Percentiles rank a stretch among this genome's conserved stretches.
phyloP scores from a whole-genome alignment of 768 basidiomycete genomes.

The Tricholoma bakamatsutake region DNA sequence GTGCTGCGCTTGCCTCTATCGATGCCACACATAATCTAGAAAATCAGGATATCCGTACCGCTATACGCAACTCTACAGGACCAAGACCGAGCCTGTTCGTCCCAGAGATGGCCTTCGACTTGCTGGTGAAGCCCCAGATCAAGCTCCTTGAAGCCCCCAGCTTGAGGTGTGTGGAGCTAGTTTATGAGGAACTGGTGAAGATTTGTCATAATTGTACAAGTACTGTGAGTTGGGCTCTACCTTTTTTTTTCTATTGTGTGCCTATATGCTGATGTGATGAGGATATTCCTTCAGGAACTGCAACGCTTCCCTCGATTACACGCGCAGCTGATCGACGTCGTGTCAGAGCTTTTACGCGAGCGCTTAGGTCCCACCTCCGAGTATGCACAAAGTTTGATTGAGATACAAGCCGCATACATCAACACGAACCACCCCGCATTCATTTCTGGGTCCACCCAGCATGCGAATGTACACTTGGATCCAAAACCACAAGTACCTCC shows the following conservation, averaged over 20 bases:
- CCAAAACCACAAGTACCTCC: conserved; percentile 40
- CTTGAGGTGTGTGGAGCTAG: conserved; percentile 92
- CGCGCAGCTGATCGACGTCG: conserved; percentile 89
- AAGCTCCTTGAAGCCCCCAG: conserved; percentile 93
- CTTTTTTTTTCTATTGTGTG: neutral
- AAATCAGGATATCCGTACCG: conserved; percentile 93
- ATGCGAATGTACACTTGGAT: conserved; percentile 39
- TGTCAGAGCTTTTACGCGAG: conserved; percentile 94
- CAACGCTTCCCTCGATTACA: conserved; percentile 94
- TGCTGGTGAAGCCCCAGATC: conserved; percentile 97
- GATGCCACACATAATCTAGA: conserved; percentile 90
- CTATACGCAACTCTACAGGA: conserved; percentile 97
- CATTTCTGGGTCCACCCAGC: conserved; percentile 68
- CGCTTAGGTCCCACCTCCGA: conserved; percentile 93
- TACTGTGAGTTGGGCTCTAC: conserved; percentile 42
- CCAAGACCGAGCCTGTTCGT: conserved; percentile 95
- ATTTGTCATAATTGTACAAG: conserved; percentile 99
- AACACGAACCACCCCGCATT: conserved; percentile 99
- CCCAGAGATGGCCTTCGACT: conserved; percentile 93
- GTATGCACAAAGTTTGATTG: conserved; percentile 93
- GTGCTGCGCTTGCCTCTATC: conserved; percentile 82
- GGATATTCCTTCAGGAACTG: conserved; percentile 57
- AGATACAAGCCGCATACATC: conserved; percentile 98
- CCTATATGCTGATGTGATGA: neutral
- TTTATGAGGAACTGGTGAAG: conserved; percentile 98